Conservation (phyloP, 1,139 yeast species). For the Arxiozyma telluris region DNA sequence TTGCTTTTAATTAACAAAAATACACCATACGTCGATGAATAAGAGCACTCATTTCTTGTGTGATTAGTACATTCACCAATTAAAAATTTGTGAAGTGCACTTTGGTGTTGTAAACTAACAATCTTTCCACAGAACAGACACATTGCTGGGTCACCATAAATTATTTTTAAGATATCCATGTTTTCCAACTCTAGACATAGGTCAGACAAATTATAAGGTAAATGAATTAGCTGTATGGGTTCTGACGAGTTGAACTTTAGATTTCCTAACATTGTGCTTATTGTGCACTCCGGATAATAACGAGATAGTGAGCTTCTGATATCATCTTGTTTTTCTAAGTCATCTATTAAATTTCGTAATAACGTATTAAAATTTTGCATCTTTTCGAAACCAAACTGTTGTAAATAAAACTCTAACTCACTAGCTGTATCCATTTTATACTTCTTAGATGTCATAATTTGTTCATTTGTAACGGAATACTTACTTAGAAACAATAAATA, state of each 20-base stretch:
- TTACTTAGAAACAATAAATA: conserved; percentile 11
- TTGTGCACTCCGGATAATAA: background rate
- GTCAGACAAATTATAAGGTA: conserved; percentile 62
- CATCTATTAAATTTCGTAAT: background rate
- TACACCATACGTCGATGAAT: conserved; percentile 58
- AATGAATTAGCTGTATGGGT: conserved; percentile 40
- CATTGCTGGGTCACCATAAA: conserved; percentile 64
- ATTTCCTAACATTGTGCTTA: background rate
- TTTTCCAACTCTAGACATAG: conserved; percentile 40
- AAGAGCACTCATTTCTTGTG: conserved; percentile 47
- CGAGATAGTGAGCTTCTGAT: background rate
- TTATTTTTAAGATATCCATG: conserved; percentile 10
- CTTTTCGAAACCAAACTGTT: background rate
- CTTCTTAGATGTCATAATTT: background rate
- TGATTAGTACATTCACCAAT: conserved; percentile 67
- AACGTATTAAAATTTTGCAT: background rate
- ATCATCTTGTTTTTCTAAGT: background rate
- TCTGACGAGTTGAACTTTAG: conserved; percentile 17
- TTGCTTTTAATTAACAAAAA: conserved; percentile 72
- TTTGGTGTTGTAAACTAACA: conserved; percentile 51
- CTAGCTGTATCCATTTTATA: too few species aligned
- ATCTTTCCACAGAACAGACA: conserved; percentile 76
- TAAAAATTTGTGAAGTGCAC: conserved; percentile 34
- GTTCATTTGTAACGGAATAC: conserved; percentile 8
- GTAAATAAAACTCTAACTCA: conserved; percentile 4